Percentiles rank a stretch among this genome's conserved stretches.
These are phyloP conservation scores for Solanum ossicruentum DNA, from an alignment of 257 asterid species.

Conservation along the genomic window DNA sequence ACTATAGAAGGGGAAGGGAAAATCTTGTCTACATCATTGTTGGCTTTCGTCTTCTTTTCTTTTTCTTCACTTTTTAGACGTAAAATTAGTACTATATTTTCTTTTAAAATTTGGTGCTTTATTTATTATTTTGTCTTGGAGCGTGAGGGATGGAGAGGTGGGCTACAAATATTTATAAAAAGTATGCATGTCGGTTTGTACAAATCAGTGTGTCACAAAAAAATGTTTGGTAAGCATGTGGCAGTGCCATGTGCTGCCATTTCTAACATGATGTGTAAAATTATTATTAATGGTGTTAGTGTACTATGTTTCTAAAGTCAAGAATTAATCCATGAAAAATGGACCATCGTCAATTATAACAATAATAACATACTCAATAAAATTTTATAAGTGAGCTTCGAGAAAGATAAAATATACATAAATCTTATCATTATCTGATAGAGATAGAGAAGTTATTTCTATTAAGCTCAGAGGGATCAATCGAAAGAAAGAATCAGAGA, in stretches of 20 bases:
- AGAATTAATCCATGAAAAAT: neutral
- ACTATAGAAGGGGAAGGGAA: neutral
- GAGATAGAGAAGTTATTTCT: too few species aligned
- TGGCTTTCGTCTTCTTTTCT: too few species aligned
- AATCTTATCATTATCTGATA: too few species aligned
- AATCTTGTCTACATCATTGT: neutral
- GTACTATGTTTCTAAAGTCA: conserved; percentile 3
- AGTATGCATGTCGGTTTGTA: neutral
- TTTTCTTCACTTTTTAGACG: neutral
- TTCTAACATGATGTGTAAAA: neutral
- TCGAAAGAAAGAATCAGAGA: too few species aligned
- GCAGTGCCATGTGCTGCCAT: conserved; percentile 26
- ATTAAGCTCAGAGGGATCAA: too few species aligned
- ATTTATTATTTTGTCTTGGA: neutral
- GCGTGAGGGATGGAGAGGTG: neutral
- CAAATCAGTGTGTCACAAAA: neutral
- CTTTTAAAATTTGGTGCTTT: neutral
- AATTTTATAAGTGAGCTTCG: too few species aligned
- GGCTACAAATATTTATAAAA: neutral
- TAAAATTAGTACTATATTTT: neutral
- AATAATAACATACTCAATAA: too few species aligned
- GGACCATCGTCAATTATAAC: too few species aligned
- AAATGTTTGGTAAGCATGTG: conserved; percentile 5
- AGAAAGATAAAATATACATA: rapidly evolving
- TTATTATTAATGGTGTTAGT: neutral